These are phyloP conservation scores for Benincasa hispida DNA, from an alignment of 306 rosid genomes.

Conservation along the genomic window DNA sequence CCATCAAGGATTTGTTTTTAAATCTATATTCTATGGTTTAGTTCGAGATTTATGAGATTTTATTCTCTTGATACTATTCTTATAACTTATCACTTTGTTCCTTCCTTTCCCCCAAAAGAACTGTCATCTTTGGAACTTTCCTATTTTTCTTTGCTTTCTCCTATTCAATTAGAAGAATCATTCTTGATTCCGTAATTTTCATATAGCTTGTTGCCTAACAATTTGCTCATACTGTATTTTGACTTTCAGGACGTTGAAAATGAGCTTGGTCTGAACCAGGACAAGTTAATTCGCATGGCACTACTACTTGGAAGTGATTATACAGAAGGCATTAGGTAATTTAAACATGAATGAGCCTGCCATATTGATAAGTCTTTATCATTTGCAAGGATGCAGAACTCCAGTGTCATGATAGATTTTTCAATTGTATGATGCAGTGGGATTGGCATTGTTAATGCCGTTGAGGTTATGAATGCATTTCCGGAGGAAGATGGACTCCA, in stretches of 20 bases:
- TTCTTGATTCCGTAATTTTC: background rate
- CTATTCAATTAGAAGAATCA: background rate
- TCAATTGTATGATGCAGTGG: conserved; percentile 44
- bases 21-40: background rate
- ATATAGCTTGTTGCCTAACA: background rate
- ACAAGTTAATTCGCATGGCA: conserved; percentile 73
- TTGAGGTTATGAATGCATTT: conserved; percentile 86
- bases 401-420: conserved; percentile 13
- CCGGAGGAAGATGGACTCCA: conserved; percentile 81
- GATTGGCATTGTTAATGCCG: conserved; percentile 94
- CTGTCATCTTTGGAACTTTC: background rate
- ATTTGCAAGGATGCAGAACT: conserved; percentile 1
- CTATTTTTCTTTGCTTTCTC: background rate
- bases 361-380: background rate
- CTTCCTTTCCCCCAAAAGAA: background rate
- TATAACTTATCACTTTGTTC: background rate
- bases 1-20: background rate
- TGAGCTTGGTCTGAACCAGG: conserved; percentile 81
- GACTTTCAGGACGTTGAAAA: conserved; percentile 67
- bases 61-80: background rate
- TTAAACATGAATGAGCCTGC: conserved; percentile 4
- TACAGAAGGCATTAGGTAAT: conserved; percentile 89
- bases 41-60: background rate
- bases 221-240: background rate
- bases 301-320: conserved; percentile 95